Percentiles rank a stretch among this genome's conserved stretches.
These are phyloP conservation scores for Pythium dissimile DNA, from an alignment of 352 stramenopile species.

Conservation along the genomic window DNA sequence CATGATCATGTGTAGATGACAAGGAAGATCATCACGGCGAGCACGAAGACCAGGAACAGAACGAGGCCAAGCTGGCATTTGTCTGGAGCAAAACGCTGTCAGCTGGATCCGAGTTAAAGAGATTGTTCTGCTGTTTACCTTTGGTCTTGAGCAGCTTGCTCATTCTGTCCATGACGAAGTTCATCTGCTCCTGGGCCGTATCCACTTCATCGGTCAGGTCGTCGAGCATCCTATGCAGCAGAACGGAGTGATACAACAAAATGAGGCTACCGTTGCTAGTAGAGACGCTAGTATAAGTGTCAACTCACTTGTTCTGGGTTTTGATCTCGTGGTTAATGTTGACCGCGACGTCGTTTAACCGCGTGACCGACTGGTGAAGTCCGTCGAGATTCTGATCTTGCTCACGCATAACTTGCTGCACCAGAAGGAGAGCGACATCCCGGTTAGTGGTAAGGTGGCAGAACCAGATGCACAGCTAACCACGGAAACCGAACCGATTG, in stretches of 20 bases:
- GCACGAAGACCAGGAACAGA: slow-evolving; percentile 59
- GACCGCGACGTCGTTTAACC: slow-evolving; percentile 62
- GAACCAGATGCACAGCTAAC: background rate
- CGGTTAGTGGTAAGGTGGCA: background rate
- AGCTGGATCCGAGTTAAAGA: background rate
- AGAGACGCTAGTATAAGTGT: no score
- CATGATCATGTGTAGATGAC: slow-evolving; percentile 75
- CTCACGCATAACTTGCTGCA: slow-evolving; percentile 64
- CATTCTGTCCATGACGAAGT: slow-evolving; percentile 79
- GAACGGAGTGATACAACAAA: background rate
- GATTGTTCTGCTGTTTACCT: slow-evolving; percentile 28
- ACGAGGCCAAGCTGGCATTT: slow-evolving; percentile 78
- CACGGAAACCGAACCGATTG: slow-evolving; percentile 36
- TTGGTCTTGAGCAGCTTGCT: slow-evolving; percentile 79
- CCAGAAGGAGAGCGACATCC: background rate
- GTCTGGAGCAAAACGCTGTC: slow-evolving; percentile 27
- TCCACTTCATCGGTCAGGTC: slow-evolving; percentile 69
- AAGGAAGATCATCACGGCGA: slow-evolving; percentile 76
- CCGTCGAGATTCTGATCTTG: slow-evolving; percentile 63
- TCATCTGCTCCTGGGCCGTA: slow-evolving; percentile 75
- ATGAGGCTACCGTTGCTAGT: no score
- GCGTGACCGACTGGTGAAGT: slow-evolving; percentile 48
- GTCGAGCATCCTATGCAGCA: slow-evolving; percentile 64
- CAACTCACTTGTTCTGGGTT: slow-evolving; percentile 66
- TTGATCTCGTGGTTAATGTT: slow-evolving; percentile 71